phyloP scores from a whole-genome alignment of 495 filamentous ascomycete species.

The Neurospora sp. region DNA sequence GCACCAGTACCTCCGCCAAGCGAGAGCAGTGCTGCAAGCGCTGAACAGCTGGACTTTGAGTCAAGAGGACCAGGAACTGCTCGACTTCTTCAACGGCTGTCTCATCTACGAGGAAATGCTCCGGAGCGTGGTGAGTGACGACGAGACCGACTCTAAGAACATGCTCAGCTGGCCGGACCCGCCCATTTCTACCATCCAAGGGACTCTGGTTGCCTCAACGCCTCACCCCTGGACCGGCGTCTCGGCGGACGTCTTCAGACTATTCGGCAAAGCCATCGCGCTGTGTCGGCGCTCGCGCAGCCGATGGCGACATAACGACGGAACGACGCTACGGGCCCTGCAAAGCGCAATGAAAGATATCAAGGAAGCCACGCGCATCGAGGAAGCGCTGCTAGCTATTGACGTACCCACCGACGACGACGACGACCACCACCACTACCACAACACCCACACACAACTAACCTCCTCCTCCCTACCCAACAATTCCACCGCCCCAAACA shows the following conservation, averaged over 20 bases:
- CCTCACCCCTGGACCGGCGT: constrained; percentile 24
- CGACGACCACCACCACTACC: background rate
- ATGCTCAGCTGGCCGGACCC: constrained; percentile 29
- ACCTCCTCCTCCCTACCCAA: background rate
- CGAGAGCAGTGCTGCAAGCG: constrained; percentile 13
- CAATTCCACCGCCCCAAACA: background rate
- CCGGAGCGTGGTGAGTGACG: constrained; percentile 25
- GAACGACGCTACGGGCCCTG: constrained; percentile 17
- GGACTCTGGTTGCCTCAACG: constrained; percentile 4
- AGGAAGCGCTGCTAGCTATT: constrained; percentile 13
- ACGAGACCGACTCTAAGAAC: constrained; percentile 19
- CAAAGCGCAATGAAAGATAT: constrained; percentile 24
- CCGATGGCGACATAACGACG: constrained; percentile 21
- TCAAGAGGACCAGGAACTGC: constrained; percentile 9
- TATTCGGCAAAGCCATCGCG: constrained; percentile 26
- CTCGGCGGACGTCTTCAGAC: constrained; percentile 14
- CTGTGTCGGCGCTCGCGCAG: constrained; percentile 22
- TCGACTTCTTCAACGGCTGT: constrained; percentile 26
- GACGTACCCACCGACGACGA: constrained; percentile 2
- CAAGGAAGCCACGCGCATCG: constrained; percentile 16
- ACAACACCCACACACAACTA: background rate
- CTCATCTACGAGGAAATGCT: constrained; percentile 28
- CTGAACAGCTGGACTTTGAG: constrained; percentile 11
- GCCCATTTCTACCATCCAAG: background rate
- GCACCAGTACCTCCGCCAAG: constrained; percentile 18